Evolutionary conservation across 345 rosid species (phyloP).

Genomic region (Salix arbutifolia): DNA sequence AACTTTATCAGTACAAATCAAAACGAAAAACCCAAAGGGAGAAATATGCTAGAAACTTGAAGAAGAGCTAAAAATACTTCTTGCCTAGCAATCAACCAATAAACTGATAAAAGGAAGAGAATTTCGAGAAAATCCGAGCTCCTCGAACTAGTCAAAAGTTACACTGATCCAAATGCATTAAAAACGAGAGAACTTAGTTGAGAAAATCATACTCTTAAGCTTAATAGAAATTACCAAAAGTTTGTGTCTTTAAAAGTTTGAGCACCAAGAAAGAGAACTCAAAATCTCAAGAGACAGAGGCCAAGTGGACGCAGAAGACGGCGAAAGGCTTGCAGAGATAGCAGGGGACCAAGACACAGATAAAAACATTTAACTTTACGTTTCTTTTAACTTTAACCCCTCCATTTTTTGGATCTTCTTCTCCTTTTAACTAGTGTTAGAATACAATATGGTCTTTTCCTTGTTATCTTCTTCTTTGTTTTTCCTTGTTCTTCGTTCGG

Average conservation of each 20-base stretch:
- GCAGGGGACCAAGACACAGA: slow-evolving; percentile 8
- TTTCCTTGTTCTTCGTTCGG: background rate
- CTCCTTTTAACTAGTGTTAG: background rate
- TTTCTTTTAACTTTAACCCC: background rate
- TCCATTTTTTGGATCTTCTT: background rate
- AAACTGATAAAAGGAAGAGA: slow-evolving; percentile 1
- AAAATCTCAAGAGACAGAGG: slow-evolving; percentile 3
- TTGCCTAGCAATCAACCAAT: slow-evolving; percentile 2
- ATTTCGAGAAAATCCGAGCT: slow-evolving; percentile 15
- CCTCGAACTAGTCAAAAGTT: background rate
- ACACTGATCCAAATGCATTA: slow-evolving; percentile 13
- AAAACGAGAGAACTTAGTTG: slow-evolving; percentile 8
- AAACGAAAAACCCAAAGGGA: background rate
- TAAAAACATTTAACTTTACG: background rate
- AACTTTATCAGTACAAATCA: background rate
- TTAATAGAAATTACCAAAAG: slow-evolving; percentile 10
- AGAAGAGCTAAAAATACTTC: background rate
- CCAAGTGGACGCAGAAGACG: slow-evolving; percentile 26
- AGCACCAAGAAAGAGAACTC: slow-evolving; percentile 17
- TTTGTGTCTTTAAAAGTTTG: slow-evolving; percentile 1
- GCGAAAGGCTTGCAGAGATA: slow-evolving; percentile 21
- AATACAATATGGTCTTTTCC: background rate
- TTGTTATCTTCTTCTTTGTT: background rate
- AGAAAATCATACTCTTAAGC: background rate
- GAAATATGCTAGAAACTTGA: background rate